Conservation (phyloP, 441 rosid species). For the Rhodomyrtus psidioides region DNA sequence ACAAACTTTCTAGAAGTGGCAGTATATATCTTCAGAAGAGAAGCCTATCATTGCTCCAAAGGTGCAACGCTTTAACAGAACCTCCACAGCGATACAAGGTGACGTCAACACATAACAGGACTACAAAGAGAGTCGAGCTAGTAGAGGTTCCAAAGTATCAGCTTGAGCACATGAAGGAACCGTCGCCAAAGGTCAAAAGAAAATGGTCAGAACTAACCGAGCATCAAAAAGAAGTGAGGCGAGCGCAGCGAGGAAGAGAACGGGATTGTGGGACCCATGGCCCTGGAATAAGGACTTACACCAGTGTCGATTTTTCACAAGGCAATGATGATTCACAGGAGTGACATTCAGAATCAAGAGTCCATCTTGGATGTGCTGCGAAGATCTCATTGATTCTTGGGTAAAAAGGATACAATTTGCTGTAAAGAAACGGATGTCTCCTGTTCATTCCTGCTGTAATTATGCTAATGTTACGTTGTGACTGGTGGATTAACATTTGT, state of each 20-base stretch:
- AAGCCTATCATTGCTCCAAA: constrained; percentile 14
- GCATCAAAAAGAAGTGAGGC: constrained; percentile 50
- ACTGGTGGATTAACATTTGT: neutral
- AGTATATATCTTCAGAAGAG: constrained; percentile 30
- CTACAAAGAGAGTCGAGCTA: constrained; percentile 33
- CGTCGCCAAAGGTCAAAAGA: constrained; percentile 12
- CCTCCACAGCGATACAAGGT: constrained; percentile 19
- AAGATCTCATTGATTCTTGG: constrained; percentile 4
- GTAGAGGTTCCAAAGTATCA: neutral
- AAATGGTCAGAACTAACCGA: constrained; percentile 34
- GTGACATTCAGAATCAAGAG: constrained; percentile 18
- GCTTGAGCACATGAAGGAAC: neutral
- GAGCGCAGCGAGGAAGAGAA: constrained; percentile 41
- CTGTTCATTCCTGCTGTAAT: neutral
- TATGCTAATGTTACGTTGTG: neutral
- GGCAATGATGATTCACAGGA: constrained; percentile 40
- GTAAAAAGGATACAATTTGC: neutral
- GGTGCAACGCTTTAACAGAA: constrained; percentile 5
- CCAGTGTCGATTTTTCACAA: constrained; percentile 39
- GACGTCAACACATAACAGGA: constrained; percentile 17
- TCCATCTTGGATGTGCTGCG: constrained; percentile 22
- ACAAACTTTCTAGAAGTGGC: constrained; percentile 38
- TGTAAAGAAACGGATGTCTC: neutral
- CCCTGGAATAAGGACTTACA: constrained; percentile 41
- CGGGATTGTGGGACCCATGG: constrained; percentile 41